phyloP scores from a whole-genome alignment of 148 eudicot species.

The Salicornia ramosissima region DNA sequence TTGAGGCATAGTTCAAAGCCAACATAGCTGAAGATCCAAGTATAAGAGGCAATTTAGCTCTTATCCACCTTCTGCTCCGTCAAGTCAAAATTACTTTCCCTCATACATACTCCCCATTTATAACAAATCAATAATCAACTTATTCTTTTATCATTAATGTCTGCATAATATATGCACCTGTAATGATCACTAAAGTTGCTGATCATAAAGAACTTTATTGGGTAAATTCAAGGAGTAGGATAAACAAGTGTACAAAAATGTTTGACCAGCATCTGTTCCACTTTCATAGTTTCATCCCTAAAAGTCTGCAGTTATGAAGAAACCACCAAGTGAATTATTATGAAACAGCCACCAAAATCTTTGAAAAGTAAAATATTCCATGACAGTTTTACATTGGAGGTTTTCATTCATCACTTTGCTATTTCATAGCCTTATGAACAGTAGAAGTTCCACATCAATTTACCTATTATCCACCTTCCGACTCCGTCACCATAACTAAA shows the following conservation, averaged over 20 bases:
- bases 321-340: neutral
- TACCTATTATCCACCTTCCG: too few relatives aligned
- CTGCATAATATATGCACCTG: too few relatives aligned
- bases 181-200: neutral
- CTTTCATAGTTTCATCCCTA: neutral
- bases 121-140: too few relatives aligned
- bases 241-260: neutral
- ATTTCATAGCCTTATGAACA: neutral
- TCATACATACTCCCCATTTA: too few relatives aligned
- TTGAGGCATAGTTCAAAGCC: too few relatives aligned
- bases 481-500: too few relatives aligned
- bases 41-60: too few relatives aligned
- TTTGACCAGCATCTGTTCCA: slow-evolving; percentile 5
- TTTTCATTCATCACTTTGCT: neutral
- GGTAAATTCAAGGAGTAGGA: neutral
- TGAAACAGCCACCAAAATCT: neutral
- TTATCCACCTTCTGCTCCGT: too few relatives aligned
- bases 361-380: neutral
- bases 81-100: too few relatives aligned
- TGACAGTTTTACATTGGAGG: neutral
- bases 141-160: too few relatives aligned
- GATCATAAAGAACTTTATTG: neutral
- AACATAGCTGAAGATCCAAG: too few relatives aligned
- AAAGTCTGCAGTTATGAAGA: neutral
- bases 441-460: slow-evolving; percentile 3